A percentile compares a stretch with the other conserved stretches of the same genome.
Evolutionary conservation across 805 yeast species (phyloP).

Genomic region (Wickerhamomyces sydowiorum): DNA sequence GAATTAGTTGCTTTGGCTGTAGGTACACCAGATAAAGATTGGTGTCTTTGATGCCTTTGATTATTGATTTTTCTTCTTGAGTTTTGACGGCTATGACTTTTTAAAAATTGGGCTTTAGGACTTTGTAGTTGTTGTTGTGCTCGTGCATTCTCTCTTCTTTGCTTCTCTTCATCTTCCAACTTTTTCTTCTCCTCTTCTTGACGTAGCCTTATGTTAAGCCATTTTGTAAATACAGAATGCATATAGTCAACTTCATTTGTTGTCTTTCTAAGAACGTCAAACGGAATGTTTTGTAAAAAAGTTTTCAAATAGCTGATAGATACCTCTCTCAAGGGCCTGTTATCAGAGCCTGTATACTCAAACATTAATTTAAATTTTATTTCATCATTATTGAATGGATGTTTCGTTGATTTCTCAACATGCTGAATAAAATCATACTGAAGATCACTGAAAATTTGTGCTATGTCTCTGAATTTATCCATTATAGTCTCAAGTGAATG

Average conservation of each 20-base stretch:
- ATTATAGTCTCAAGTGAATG: conserved; percentile 9
- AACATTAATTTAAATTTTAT: neutral
- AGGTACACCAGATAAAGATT: neutral
- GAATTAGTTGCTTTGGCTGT: neutral
- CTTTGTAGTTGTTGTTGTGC: neutral
- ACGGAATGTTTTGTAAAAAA: conserved; percentile 5
- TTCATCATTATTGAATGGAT: conserved; percentile 1
- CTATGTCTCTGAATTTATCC: conserved; percentile 7
- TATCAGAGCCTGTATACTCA: neutral
- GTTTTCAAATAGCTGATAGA: conserved; percentile 2
- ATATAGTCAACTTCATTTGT: conserved; percentile 2
- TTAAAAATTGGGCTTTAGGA: neutral
- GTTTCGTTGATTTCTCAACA: conserved; percentile 1
- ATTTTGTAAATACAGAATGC: conserved; percentile 6
- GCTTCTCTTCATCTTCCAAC: too few species aligned
- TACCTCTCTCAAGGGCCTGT: neutral
- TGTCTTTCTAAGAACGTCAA: conserved; percentile 2
- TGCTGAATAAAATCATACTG: conserved; percentile 12
- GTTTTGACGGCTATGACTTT: neutral
- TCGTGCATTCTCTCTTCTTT: too few species aligned
- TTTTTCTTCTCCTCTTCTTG: neutral
- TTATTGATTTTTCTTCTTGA: neutral
- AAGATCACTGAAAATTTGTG: conserved; percentile 13
- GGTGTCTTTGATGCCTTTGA: neutral
- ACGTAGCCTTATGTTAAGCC: conserved; percentile 4